These are phyloP conservation scores for Hemileccinum impolitum DNA, from an alignment of 768 basidiomycete genomes.

Conservation along the genomic window DNA sequence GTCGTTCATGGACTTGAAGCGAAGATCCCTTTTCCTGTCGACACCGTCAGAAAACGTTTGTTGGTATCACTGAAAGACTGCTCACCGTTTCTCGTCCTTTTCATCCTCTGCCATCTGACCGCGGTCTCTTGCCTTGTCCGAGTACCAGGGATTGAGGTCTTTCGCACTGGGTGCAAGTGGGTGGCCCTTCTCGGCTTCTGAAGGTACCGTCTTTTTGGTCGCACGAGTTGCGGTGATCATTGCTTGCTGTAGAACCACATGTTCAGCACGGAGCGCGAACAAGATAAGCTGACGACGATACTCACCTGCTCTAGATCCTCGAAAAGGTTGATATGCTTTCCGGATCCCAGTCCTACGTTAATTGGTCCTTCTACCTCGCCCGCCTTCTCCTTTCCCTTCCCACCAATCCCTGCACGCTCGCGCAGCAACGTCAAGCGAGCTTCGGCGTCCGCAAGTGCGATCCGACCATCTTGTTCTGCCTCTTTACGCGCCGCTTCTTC, in stretches of 20 bases:
- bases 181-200: constrained; percentile 67
- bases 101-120: constrained; percentile 29
- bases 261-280: not conserved
- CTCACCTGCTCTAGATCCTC: constrained; percentile 74
- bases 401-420: constrained; percentile 50
- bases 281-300: not conserved
- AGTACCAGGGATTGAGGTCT: constrained; percentile 83
- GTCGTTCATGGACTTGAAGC: constrained; percentile 61
- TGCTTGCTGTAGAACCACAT: constrained; percentile 35
- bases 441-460: constrained; percentile 78
- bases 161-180: constrained; percentile 71
- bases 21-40: constrained; percentile 57
- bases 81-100: constrained; percentile 37
- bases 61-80: not conserved
- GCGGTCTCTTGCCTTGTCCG: constrained; percentile 26
- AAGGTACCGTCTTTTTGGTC: constrained; percentile 44
- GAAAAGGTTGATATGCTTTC: constrained; percentile 81
- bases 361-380: constrained; percentile 18
- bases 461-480: constrained; percentile 64
- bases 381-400: constrained; percentile 38
- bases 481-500: constrained; percentile 70
- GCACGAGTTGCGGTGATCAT: constrained; percentile 45
- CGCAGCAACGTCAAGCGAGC: constrained; percentile 67
- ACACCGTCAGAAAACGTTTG: not conserved
- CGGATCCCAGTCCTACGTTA: constrained; percentile 23